These are phyloP conservation scores for Flaveria sonorensis DNA, from an alignment of 129 eudicot genomes.

Conservation along the genomic window DNA sequence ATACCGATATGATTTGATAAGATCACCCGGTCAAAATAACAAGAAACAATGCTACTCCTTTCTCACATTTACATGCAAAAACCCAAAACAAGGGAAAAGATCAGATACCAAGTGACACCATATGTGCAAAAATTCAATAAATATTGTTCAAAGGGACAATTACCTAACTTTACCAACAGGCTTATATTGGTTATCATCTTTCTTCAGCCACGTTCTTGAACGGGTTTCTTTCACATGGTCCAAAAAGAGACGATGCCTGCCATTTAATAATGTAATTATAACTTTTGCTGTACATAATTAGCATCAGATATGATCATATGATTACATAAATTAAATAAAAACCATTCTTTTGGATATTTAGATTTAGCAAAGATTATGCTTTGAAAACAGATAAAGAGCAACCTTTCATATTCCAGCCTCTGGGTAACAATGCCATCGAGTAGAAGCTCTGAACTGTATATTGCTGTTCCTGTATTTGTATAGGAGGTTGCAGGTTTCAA, in stretches of 20 bases:
- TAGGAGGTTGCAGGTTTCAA: slow-evolving; percentile 6
- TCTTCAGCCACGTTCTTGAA: slow-evolving; percentile 61
- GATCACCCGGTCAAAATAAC: too few species aligned
- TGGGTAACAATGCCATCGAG: slow-evolving; percentile 88
- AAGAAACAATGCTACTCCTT: not conserved
- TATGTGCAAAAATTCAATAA: slow-evolving; percentile 4
- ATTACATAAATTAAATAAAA: not conserved
- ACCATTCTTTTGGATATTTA: not conserved
- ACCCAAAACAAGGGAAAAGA: not conserved
- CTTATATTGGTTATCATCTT: slow-evolving; percentile 41
- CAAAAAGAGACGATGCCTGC: slow-evolving; percentile 63
- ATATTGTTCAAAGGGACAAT: not conserved
- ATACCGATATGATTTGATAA: too few species aligned
- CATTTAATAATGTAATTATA: slow-evolving; percentile 4
- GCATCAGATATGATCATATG: not conserved
- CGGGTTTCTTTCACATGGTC: slow-evolving; percentile 66
- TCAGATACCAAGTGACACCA: not conserved
- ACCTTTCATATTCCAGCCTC: slow-evolving; percentile 86
- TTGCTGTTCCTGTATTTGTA: slow-evolving; percentile 58
- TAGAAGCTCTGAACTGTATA: slow-evolving; percentile 85
- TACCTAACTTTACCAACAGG: slow-evolving; percentile 46
- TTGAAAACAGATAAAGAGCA: not conserved
- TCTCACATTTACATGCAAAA: slow-evolving; percentile 31
- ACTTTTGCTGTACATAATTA: not conserved
- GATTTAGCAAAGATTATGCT: too few species aligned